Conservation (phyloP, 768 basidiomycete genomes). For the Fibroporia radiculosa region DNA sequence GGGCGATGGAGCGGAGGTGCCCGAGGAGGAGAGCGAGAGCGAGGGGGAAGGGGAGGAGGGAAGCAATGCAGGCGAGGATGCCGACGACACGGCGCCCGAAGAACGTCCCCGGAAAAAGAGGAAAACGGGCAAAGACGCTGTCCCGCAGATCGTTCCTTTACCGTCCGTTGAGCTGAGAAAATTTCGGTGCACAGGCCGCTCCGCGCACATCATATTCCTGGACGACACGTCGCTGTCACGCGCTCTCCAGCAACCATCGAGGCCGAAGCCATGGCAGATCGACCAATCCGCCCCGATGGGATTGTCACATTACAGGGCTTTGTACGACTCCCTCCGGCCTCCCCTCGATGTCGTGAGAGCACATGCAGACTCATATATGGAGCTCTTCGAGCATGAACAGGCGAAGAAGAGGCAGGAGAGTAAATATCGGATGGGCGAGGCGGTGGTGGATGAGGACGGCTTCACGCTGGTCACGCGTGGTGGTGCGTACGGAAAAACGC, state of each 20-base stretch:
- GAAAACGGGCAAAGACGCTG: slow-evolving; percentile 18
- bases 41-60: slow-evolving; percentile 27
- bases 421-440: slow-evolving; percentile 75
- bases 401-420: slow-evolving; percentile 54
- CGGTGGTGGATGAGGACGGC: slow-evolving; percentile 88
- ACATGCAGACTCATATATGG: slow-evolving; percentile 78
- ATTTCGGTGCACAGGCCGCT: slow-evolving; percentile 52
- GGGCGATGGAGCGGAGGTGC: slow-evolving; percentile 15
- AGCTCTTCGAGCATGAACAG: slow-evolving; percentile 65
- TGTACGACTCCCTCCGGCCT: slow-evolving; percentile 65
- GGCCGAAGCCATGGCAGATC: slow-evolving; percentile 56
- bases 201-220: slow-evolving; percentile 67
- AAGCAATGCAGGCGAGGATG: slow-evolving; percentile 27
- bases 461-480: slow-evolving; percentile 93
- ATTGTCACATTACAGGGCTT: slow-evolving; percentile 59
- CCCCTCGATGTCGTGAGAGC: slow-evolving; percentile 62
- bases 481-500: slow-evolving; percentile 81
- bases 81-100: slow-evolving; percentile 27
- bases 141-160: slow-evolving; percentile 54
- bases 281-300: slow-evolving; percentile 57
- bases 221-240: slow-evolving; percentile 66
- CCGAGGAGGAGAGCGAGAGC: slow-evolving; percentile 27
- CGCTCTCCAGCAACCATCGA: slow-evolving; percentile 46
- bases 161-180: slow-evolving; percentile 46
- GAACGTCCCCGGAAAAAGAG: slow-evolving; percentile 26